Evolutionary conservation across 352 stramenopile species (phyloP).

Genomic region (Pythium oligandrum): DNA sequence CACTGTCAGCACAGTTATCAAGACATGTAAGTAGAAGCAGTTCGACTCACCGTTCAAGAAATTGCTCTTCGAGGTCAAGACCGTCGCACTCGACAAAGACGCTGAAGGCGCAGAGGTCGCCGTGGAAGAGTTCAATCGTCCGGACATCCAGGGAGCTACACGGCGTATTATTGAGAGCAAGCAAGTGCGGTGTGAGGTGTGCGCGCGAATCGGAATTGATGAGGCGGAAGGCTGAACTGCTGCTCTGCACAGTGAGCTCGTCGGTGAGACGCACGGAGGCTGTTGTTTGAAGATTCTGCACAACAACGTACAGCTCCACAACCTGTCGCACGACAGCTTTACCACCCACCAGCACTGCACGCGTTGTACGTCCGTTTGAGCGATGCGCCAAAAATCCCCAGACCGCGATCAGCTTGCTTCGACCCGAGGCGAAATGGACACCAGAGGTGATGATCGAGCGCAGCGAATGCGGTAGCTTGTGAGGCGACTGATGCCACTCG

Average conservation of each 20-base stretch:
- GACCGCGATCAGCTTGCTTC: slow-evolving; percentile 16
- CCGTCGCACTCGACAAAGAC: slow-evolving; percentile 46
- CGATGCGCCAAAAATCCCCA: slow-evolving; percentile 44
- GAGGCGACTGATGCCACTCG: too few species aligned
- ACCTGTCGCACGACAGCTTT: slow-evolving; percentile 47
- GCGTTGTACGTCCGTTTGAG: slow-evolving; percentile 53
- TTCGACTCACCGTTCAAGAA: slow-evolving; percentile 38
- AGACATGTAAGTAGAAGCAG: too few species aligned
- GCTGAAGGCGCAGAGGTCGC: slow-evolving; percentile 43
- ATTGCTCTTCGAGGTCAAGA: slow-evolving; percentile 46
- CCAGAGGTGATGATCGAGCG: too few species aligned
- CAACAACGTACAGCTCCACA: slow-evolving; percentile 47
- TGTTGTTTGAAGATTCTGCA: slow-evolving; percentile 35
- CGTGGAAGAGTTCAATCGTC: slow-evolving; percentile 29
- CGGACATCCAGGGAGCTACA: slow-evolving; percentile 19
- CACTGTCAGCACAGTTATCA: too few species aligned
- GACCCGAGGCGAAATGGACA: slow-evolving; percentile 27
- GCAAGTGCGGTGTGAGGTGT: slow-evolving; percentile 35
- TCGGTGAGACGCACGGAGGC: slow-evolving; percentile 28
- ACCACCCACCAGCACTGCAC: slow-evolving; percentile 39
- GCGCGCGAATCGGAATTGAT: slow-evolving; percentile 32
- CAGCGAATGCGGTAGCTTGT: too few species aligned
- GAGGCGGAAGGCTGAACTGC: slow-evolving; percentile 17
- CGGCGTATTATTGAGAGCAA: slow-evolving; percentile 29
- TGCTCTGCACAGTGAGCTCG: slow-evolving; percentile 18